A percentile compares a stretch with the other conserved stretches of the same genome.
Evolutionary conservation across 2,329 filamentous ascomycete genomes (phyloP).

Genomic region (Clonostachys chloroleuca): DNA sequence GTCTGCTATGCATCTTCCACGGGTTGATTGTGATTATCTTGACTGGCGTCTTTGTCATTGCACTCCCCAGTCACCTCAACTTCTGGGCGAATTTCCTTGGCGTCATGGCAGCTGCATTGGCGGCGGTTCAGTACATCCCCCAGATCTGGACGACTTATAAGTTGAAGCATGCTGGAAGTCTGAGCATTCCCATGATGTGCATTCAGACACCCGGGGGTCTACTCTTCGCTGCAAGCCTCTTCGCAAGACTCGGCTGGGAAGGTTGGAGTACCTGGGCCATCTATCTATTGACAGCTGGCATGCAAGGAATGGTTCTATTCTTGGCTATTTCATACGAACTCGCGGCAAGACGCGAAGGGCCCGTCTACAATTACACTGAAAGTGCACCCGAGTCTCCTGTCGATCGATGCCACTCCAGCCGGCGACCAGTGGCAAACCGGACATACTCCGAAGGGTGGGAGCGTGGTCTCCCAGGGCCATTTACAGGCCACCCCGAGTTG

Average conservation of each 20-base stretch:
- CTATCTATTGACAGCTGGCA: slow-evolving; percentile 76
- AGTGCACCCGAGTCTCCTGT: slow-evolving; percentile 18
- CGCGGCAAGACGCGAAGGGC: slow-evolving; percentile 25
- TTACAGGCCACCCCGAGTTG: slow-evolving; percentile 45
- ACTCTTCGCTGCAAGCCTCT: slow-evolving; percentile 82
- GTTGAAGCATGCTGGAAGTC: slow-evolving; percentile 79
- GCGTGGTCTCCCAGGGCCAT: slow-evolving; percentile 43
- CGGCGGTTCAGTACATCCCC: slow-evolving; percentile 87
- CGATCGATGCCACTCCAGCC: slow-evolving; percentile 13
- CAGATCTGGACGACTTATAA: slow-evolving; percentile 91
- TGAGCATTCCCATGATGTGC: slow-evolving; percentile 97
- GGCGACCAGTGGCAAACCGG: slow-evolving; percentile 30
- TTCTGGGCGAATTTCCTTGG: slow-evolving; percentile 85
- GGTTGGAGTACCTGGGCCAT: slow-evolving; percentile 98
- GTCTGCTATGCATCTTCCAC: slow-evolving; percentile 68
- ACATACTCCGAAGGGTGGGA: slow-evolving; percentile 47
- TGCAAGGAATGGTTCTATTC: slow-evolving; percentile 76
- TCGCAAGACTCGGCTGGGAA: slow-evolving; percentile 68
- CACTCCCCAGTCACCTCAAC: slow-evolving; percentile 59
- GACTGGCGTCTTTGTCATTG: slow-evolving; percentile 62
- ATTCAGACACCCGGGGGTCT: slow-evolving; percentile 94
- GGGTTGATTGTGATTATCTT: slow-evolving; percentile 67
- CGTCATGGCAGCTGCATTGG: slow-evolving; percentile 71
- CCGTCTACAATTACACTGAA: slow-evolving; percentile 10
- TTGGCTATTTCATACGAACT: slow-evolving; percentile 80